phyloP scores from a whole-genome alignment of 805 yeast species.

The Cyberlindnera americana region DNA sequence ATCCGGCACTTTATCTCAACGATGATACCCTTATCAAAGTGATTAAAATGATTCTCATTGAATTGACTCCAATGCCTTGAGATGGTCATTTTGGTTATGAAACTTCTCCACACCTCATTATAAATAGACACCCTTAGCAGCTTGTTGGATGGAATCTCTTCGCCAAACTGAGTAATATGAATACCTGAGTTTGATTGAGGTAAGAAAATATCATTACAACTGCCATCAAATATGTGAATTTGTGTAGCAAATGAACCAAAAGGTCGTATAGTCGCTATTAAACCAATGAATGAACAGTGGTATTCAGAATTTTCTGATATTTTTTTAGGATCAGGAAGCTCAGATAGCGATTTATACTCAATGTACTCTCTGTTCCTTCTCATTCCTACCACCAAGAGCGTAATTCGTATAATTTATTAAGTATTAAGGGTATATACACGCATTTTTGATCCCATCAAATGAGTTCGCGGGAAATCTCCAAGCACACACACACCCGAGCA shows the following conservation, averaged over 20 bases:
- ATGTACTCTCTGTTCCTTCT: not conserved
- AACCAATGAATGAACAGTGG: constrained; percentile 1
- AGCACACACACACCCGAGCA: too few species aligned
- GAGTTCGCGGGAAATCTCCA: too few species aligned
- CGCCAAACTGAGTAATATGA: not conserved
- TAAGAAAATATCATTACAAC: not conserved
- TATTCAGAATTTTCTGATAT: not conserved
- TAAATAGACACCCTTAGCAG: constrained; percentile 1
- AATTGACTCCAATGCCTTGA: not conserved
- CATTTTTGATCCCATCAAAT: too few species aligned
- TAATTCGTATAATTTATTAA: too few species aligned
- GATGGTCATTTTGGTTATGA: not conserved
- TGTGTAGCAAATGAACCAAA: not conserved
- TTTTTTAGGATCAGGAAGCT: constrained; percentile 1
- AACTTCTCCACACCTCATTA: constrained; percentile 3
- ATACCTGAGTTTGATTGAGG: not conserved
- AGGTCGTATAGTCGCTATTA: not conserved
- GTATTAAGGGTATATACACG: too few species aligned
- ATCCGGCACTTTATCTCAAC: constrained; percentile 7
- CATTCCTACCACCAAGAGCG: not conserved
- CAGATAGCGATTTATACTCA: not conserved
- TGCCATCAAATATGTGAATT: constrained; percentile 3
- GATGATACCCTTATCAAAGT: constrained; percentile 1
- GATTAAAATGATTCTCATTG: not conserved
- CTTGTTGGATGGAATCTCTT: constrained; percentile 1